A percentile compares a stretch with the other conserved stretches of the same genome.
phyloP scores from a whole-genome alignment of 306 rosid species.

The Cicer yamashitae region DNA sequence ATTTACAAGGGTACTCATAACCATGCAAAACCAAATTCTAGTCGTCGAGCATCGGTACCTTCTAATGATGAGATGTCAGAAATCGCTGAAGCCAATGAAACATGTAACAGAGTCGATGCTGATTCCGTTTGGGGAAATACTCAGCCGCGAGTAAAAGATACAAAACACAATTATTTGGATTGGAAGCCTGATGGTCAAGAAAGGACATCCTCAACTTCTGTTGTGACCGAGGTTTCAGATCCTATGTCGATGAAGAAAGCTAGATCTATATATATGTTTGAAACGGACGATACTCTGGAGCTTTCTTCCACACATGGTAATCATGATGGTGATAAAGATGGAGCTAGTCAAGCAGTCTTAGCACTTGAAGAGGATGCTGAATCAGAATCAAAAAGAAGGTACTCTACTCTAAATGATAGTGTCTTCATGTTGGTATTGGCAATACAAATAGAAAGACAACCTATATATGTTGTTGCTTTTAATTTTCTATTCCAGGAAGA shows the following conservation, averaged over 20 bases:
- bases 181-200: constrained; percentile 68
- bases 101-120: constrained; percentile 52
- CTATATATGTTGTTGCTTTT: constrained; percentile 34
- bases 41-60: constrained; percentile 59
- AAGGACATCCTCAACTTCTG: constrained; percentile 68
- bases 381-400: constrained; percentile 81
- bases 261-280: constrained; percentile 53
- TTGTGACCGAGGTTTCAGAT: constrained; percentile 63
- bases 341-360: constrained; percentile 55
- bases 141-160: constrained; percentile 55
- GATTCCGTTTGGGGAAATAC: constrained; percentile 59
- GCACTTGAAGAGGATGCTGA: constrained; percentile 62
- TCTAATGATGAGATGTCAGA: constrained; percentile 60
- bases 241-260: constrained; percentile 56
- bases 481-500: constrained; percentile 62
- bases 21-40: constrained; percentile 69
- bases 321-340: constrained; percentile 64
- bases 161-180: constrained; percentile 49
- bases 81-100: constrained; percentile 60
- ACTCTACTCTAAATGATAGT: constrained; percentile 7
- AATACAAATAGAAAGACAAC: neutral
- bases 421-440: constrained; percentile 16
- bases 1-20: constrained; percentile 84
- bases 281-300: constrained; percentile 66
- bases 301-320: constrained; percentile 72